Base-by-base conservation (phyloP, 805 yeast species). In the Lipomyces oligophaga region DNA sequence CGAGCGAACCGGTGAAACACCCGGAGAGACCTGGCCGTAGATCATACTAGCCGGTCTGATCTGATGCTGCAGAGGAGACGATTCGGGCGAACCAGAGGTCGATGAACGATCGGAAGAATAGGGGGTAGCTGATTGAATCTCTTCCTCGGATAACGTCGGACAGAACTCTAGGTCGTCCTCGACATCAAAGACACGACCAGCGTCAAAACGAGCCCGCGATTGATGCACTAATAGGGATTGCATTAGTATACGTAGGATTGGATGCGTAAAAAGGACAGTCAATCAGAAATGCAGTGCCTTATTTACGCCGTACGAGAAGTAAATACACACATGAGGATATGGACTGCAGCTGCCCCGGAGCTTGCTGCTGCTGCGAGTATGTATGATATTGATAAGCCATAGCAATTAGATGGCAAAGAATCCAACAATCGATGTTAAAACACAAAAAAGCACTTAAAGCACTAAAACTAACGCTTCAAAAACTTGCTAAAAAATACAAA, bases 81-180 rank as follows among this genome's bases (percentile, higher is more conserved):
- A 52, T 36, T 54, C 55, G 16, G 54, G 52, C 11, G 60, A 55
- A 27, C 58, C 52, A 16, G 60, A 47, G 30, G 55, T 46, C 34
- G 56, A 54, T 18, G 54, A 54, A 20, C 49, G 52, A 41, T 49
- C 52, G 34, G 57, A 52, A 10, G 55, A 52, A 32, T 52, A 46
- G 27, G 49, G 26, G 33, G 45, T 24, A 11, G 47, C 16, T 2
- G 48, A 43, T 16, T 45, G 32, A 34, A 56, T 61, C 25, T 58
- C 62, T 18, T 54, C 58, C 13, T 57, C 41, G n/a, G 58, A 41
- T 24, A 55, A 47, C 16, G 62, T 65, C 6, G 85, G 85, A 55
- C 81, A 80, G 63, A 84, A 84, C 66, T 81, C 89, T 41, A 75
- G 61, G 63, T 83, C 90, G 56, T 83, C 85, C 61, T 80, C 86